These are phyloP conservation scores for Rhodofomes roseus DNA, from an alignment of 1,284 basidiomycete genomes.

Conservation along the genomic window DNA sequence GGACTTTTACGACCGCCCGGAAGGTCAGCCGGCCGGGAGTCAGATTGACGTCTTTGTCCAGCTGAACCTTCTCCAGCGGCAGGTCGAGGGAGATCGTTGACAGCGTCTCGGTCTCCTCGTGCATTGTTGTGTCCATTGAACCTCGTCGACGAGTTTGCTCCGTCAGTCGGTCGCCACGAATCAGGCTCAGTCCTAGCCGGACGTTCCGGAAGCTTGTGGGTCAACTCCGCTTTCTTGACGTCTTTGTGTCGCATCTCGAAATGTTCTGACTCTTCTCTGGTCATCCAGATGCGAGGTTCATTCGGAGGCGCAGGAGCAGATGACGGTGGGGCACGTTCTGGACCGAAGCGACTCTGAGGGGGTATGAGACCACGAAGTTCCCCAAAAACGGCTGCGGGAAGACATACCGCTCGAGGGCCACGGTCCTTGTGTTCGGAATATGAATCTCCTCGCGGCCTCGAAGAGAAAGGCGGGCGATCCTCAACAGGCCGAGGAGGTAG, in stretches of 20 bases:
- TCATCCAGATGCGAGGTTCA: constrained; percentile 2
- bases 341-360: constrained; percentile 1
- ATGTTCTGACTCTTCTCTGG: neutral
- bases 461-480: neutral
- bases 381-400: too few species aligned
- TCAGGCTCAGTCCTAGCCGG: neutral
- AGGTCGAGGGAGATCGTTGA: neutral
- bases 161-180: neutral
- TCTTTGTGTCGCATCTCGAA: neutral
- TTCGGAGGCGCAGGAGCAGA: neutral
- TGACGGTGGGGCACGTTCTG: neutral
- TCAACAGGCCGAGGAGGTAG: neutral
- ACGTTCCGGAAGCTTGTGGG: neutral
- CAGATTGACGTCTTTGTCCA: constrained; percentile 2
- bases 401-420: constrained; percentile 4
- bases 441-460: constrained; percentile 1
- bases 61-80: neutral
- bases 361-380: neutral
- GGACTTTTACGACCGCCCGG: neutral
- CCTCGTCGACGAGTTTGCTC: neutral
- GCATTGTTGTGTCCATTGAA: neutral
- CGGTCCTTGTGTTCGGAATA: neutral
- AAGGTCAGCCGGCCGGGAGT: neutral
- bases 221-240: neutral
- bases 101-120: neutral